Percentiles rank a stretch among this genome's conserved stretches.
Evolutionary conservation across 2,329 filamentous ascomycete species (phyloP).

Genomic region (Aspergillus ibericus): DNA sequence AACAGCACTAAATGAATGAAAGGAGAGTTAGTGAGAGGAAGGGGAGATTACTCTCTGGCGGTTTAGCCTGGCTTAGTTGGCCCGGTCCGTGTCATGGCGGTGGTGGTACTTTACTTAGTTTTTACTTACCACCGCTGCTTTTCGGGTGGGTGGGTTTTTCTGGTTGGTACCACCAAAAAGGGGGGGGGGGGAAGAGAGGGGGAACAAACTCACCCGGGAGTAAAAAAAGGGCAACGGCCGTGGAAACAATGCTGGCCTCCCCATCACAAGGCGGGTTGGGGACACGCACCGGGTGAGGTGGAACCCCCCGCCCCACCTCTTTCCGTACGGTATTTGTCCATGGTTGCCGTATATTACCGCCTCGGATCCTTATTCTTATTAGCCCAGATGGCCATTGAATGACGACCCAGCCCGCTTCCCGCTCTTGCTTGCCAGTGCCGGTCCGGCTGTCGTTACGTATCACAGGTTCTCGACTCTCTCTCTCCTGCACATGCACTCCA

Average conservation of each 20-base stretch:
- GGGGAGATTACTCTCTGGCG: neutral
- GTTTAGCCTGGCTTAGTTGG: neutral
- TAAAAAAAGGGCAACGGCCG: neutral
- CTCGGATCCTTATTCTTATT: neutral
- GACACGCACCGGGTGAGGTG: neutral
- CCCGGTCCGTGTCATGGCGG: neutral
- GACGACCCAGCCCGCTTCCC: neutral
- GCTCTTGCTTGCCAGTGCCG: neutral
- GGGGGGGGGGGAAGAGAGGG: neutral
- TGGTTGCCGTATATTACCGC: neutral
- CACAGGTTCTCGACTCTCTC: neutral
- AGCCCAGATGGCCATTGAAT: neutral
- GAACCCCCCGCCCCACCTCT: neutral
- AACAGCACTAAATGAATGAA: neutral
- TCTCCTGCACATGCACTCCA: neutral
- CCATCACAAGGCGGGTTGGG: neutral
- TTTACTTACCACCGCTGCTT: neutral
- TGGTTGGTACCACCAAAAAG: neutral
- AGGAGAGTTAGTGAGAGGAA: slow-evolving; percentile 1
- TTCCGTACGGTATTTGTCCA: neutral
- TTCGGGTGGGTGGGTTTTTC: neutral
- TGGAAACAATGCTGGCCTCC: neutral
- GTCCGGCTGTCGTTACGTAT: neutral
- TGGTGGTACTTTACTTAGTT: neutral
- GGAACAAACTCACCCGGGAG: neutral